Evolutionary conservation across 495 filamentous ascomycete genomes (phyloP).

Genomic region (Hypoxylon fuscum): DNA sequence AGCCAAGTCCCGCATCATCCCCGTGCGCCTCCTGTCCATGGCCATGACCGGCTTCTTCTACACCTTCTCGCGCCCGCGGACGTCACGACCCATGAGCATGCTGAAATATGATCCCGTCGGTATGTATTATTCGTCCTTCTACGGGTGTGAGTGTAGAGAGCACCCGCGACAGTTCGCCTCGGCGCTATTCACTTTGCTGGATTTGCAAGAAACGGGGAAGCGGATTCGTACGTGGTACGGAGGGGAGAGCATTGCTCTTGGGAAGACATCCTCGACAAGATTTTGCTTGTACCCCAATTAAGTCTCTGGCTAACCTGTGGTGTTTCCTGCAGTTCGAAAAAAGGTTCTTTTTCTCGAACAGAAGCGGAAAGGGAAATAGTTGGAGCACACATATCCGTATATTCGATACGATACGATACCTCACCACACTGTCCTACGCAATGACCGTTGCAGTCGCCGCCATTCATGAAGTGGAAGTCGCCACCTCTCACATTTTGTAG

Average conservation of each 20-base stretch:
- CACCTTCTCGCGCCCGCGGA: conserved; percentile 83
- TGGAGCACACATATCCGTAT: neutral
- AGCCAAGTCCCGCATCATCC: conserved; percentile 93
- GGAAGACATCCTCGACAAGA: neutral
- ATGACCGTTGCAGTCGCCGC: too few species aligned
- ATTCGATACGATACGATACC: conserved; percentile 24
- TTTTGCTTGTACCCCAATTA: too few species aligned
- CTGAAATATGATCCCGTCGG: conserved; percentile 99
- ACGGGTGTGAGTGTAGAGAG: too few species aligned
- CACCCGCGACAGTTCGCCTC: too few species aligned
- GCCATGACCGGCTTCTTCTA: conserved; percentile 98
- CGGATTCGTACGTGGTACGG: too few species aligned
- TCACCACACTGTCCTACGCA: neutral
- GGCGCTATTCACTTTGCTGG: too few species aligned
- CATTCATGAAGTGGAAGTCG: too few species aligned
- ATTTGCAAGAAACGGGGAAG: too few species aligned
- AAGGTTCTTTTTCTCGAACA: conserved; percentile 93
- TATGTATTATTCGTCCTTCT: conserved; percentile 65
- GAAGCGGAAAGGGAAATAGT: conserved; percentile 66
- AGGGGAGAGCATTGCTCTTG: neutral
- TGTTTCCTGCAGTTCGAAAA: conserved; percentile 68
- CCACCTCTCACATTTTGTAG: neutral
- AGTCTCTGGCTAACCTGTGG: conserved; percentile 10
- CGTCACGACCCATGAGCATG: conserved; percentile 88
- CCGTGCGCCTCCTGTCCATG: conserved; percentile 97